A percentile compares a stretch with the other conserved stretches of the same genome.
Conservation (phyloP, 768 basidiomycete species). For the Boletales sp. region DNA sequence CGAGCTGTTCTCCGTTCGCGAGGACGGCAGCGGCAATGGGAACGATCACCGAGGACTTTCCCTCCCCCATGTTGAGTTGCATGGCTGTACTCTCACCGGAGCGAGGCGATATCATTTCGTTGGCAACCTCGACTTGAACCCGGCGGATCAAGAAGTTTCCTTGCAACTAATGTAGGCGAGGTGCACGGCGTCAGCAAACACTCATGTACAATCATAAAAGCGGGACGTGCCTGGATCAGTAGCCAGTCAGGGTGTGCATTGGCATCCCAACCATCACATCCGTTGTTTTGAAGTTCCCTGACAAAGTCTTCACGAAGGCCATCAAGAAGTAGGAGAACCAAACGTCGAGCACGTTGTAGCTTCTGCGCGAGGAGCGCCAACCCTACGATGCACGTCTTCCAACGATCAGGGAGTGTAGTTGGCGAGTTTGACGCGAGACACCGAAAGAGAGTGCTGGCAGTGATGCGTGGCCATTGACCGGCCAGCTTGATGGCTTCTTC, state of each 20-base stretch:
- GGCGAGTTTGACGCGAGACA: too few relatives aligned
- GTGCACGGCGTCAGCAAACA: neutral
- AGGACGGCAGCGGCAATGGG: conserved; percentile 40
- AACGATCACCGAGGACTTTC: conserved; percentile 44
- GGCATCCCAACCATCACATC: neutral
- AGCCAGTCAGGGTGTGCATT: neutral
- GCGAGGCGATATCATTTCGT: conserved; percentile 42
- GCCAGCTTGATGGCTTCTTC: too few relatives aligned
- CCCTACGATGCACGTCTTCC: too few relatives aligned
- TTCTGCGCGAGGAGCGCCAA: too few relatives aligned
- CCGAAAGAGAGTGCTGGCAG: too few relatives aligned
- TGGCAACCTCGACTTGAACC: conserved; percentile 40
- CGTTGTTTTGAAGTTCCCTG: too few relatives aligned
- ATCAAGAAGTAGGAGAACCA: too few relatives aligned
- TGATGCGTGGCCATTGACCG: too few relatives aligned
- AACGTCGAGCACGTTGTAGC: too few relatives aligned
- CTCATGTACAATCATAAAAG: neutral
- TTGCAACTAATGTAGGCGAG: conserved; percentile 36
- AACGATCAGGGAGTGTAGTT: too few relatives aligned
- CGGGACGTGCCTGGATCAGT: neutral
- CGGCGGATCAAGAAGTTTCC: conserved; percentile 40
- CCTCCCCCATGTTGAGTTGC: conserved; percentile 59
- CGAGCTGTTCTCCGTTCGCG: conserved; percentile 39
- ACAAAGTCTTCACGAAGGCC: too few relatives aligned
- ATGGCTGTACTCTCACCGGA: conserved; percentile 33